These are phyloP conservation scores for Xerophyta viscosa DNA, from an alignment of 106 monocot species.

Conservation along the genomic window DNA sequence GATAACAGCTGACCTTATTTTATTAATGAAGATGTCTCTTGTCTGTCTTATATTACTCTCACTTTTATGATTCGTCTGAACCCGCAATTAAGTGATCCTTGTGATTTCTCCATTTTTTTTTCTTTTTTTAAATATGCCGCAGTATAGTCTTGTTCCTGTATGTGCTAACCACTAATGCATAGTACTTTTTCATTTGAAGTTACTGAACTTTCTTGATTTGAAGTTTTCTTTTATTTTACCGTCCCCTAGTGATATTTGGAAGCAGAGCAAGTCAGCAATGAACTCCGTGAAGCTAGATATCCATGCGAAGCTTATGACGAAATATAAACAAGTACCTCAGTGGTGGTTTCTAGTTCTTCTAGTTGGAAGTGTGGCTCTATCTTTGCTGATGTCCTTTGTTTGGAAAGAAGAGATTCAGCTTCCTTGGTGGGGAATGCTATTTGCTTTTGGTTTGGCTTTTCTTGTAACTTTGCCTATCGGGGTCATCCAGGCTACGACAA, in stretches of 20 bases:
- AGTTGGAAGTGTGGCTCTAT: constrained; percentile 43
- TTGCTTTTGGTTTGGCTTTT: constrained; percentile 74
- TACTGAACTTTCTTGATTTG: too few species aligned
- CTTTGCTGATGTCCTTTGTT: constrained; percentile 64
- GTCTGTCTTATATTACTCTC: too few species aligned
- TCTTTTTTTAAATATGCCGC: too few species aligned
- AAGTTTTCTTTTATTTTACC: too few species aligned
- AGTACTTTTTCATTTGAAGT: too few species aligned
- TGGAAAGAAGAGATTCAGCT: constrained; percentile 83
- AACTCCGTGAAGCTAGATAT: constrained; percentile 49
- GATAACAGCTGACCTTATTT: background rate
- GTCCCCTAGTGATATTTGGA: constrained; percentile 65
- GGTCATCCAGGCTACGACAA: constrained; percentile 88
- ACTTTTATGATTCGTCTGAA: too few species aligned
- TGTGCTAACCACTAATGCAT: too few species aligned
- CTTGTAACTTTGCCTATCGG: constrained; percentile 84
- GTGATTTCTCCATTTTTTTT: too few species aligned
- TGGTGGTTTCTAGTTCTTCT: constrained; percentile 86
- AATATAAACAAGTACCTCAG: constrained; percentile 77
- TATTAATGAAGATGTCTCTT: background rate
- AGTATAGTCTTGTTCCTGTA: too few species aligned
- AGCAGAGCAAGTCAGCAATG: constrained; percentile 67
- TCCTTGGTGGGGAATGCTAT: constrained; percentile 92
- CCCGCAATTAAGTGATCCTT: too few species aligned
- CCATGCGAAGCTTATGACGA: constrained; percentile 76